Percentiles rank a stretch among this genome's conserved stretches.
These are phyloP conservation scores for Microbotryum scabiosae DNA, from an alignment of 1,284 basidiomycete genomes.

Conservation along the genomic window DNA sequence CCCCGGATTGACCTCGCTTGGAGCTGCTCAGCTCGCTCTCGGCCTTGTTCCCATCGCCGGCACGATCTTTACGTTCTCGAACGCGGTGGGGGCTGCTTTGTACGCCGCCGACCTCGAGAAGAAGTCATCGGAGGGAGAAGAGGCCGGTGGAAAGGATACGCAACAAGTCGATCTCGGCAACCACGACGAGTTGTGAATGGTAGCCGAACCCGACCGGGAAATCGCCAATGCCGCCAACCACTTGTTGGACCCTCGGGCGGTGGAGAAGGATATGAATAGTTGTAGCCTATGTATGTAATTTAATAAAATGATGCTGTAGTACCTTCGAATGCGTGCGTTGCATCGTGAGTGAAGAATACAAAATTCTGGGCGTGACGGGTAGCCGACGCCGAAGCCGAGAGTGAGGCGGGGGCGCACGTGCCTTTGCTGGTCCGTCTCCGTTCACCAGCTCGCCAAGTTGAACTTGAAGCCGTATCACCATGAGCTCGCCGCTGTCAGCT, in stretches of 20 bases:
- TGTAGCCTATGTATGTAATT: not conserved
- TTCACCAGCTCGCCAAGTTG: not conserved
- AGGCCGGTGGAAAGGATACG: not conserved
- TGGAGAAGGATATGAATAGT: too few relatives aligned
- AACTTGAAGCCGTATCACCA: not conserved
- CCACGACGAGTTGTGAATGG: too few relatives aligned
- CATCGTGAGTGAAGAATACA: too few relatives aligned
- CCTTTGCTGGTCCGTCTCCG: not conserved
- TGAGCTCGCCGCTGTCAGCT: conserved; percentile 13
- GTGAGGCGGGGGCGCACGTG: not conserved
- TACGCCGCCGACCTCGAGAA: conserved; percentile 60
- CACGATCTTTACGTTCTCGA: conserved; percentile 51
- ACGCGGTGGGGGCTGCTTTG: conserved; percentile 59
- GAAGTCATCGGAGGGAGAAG: conserved; percentile 1
- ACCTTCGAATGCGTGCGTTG: too few relatives aligned
- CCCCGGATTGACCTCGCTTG: conserved; percentile 33
- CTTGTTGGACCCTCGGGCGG: too few relatives aligned
- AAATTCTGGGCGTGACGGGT: too few relatives aligned
- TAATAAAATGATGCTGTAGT: too few relatives aligned
- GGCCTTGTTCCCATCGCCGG: conserved; percentile 55
- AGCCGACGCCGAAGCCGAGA: too few relatives aligned
- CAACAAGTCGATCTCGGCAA: too few relatives aligned
- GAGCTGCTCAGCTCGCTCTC: conserved; percentile 52
- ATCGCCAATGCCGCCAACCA: too few relatives aligned
- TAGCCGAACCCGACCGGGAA: too few relatives aligned